Percentiles rank a stretch among this genome's conserved stretches.
Evolutionary conservation across 1,139 yeast species (phyloP).

Genomic region (Sugiyamaella sp.): DNA sequence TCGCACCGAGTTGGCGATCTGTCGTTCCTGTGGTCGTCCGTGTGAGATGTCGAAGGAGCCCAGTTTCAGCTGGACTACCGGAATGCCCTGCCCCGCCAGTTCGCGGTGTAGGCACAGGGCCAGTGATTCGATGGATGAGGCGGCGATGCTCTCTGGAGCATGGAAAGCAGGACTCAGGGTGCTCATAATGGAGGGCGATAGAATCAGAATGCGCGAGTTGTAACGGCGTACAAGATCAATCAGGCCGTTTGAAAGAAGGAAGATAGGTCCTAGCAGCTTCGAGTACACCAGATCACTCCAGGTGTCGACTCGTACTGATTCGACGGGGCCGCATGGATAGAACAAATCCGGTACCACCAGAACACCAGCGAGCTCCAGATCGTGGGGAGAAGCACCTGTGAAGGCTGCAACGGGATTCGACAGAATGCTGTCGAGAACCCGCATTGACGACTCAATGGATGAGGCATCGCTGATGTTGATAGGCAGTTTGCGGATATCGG

Average conservation of each 20-base stretch:
- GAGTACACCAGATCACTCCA: slow-evolving; percentile 57
- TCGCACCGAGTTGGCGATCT: slow-evolving; percentile 40
- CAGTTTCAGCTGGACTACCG: slow-evolving; percentile 38
- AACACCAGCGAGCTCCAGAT: slow-evolving; percentile 57
- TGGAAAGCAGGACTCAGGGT: slow-evolving; percentile 47
- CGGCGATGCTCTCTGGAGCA: slow-evolving; percentile 45
- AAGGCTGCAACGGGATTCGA: slow-evolving; percentile 50
- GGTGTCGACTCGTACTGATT: slow-evolving; percentile 54
- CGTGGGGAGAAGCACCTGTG: slow-evolving; percentile 57
- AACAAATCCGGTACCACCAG: slow-evolving; percentile 65
- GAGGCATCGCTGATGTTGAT: slow-evolving; percentile 50
- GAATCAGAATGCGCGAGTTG: slow-evolving; percentile 45
- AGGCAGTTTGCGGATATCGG: slow-evolving; percentile 60
- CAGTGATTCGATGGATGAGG: slow-evolving; percentile 44
- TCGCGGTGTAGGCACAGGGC: slow-evolving; percentile 46
- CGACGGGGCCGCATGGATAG: slow-evolving; percentile 72
- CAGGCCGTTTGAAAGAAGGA: slow-evolving; percentile 59
- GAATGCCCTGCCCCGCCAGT: slow-evolving; percentile 37
- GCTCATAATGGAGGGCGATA: slow-evolving; percentile 46
- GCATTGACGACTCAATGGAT: slow-evolving; percentile 44
- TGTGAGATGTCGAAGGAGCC: slow-evolving; percentile 46
- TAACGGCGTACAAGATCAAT: slow-evolving; percentile 56
- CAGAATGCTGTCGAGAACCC: slow-evolving; percentile 48
- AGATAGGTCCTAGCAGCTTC: slow-evolving; percentile 53
- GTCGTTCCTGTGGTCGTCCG: slow-evolving; percentile 36